Evolutionary conservation across 192 early-diverging fungal genomes (phyloP), one percentile per base, ranked within the genome.

Genomic region (Rhizoclosmatium sp.): DNA sequence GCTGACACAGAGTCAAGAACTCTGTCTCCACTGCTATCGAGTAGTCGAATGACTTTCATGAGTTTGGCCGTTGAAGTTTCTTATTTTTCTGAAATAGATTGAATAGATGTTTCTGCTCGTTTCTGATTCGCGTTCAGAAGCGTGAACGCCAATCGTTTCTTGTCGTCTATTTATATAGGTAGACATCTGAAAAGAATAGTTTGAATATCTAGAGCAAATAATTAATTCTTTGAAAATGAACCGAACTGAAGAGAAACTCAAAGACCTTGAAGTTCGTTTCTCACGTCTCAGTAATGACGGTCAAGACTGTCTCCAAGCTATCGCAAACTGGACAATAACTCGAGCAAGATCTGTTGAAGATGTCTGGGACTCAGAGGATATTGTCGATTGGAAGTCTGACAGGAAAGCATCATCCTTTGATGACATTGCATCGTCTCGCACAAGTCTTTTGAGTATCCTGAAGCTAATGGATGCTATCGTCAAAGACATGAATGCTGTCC

Each of bases 1-100:
- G 81, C 82, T 23, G 82, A 83, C 40, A 91, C 80, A 1, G 88
- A 90, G 70, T 91, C 90, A 39, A 88, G 62, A 3, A 91, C 83
- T 41, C 59, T 78, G 1, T 59, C 81, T n/a, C 90, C 89, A 3
- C 78, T 76, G 65, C 81, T 85, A 65, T 91, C 89, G 3, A 90
- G 72, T 12, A 91, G 76, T 4, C 86, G 81, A 65, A 91, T 91
- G 56, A 89, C 82, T 40, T 79, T 80, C 69, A 71, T 71, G 9
- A 14, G 10, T 56, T 56, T 56, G 54, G 54, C 19, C 10, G 54
- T 1, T 9, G 54, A n/a, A n/a, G 54, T 31, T 31, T 31, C 31
- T 31, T 56, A 1, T 56, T n/a, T 9, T 9, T 56, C 19, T 9
- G 54, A 9, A 56, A 56, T 56, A n/a, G 54, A 56, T 14, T 56